Evolutionary conservation across 305 asterid genomes (phyloP).

Genomic region (Fraxinus baroniana): DNA sequence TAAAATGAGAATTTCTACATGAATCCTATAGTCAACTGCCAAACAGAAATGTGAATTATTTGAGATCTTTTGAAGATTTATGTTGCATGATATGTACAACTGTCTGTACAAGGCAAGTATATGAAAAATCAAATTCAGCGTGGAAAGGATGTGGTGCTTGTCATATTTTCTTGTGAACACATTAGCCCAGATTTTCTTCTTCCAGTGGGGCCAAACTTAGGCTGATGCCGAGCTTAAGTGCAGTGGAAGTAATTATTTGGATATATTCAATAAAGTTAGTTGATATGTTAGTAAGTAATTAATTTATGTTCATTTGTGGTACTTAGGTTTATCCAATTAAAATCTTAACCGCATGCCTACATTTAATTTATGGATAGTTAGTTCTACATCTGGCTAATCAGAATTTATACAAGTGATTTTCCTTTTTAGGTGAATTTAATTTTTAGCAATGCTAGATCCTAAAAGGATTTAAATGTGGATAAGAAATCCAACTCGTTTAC

Average conservation of each 20-base stretch:
- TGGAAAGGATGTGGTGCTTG: background rate
- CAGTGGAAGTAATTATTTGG: background rate
- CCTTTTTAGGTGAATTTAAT: no score
- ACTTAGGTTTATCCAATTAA: background rate
- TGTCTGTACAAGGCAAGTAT: background rate
- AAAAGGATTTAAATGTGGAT: no score
- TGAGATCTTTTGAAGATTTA: background rate
- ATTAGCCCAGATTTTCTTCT: background rate
- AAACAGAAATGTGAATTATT: background rate
- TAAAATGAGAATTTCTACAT: slow-evolving; percentile 4
- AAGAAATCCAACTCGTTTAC: no score
- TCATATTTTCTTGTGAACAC: background rate
- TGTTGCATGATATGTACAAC: background rate
- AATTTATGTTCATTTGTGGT: background rate
- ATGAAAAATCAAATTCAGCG: background rate
- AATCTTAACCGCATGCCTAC: background rate
- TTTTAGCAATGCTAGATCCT: no score
- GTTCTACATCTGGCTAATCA: no score
- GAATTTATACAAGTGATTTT: no score
- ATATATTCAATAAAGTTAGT: background rate
- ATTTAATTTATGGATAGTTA: no score
- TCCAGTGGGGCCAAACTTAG: background rate
- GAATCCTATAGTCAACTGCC: background rate
- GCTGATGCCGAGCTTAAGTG: background rate
- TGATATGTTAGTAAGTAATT: background rate